Evolutionary conservation across 495 filamentous ascomycete species (phyloP), one percentile per base, ranked within the genome.

Genomic region (Aspergillus heteromorphus): DNA sequence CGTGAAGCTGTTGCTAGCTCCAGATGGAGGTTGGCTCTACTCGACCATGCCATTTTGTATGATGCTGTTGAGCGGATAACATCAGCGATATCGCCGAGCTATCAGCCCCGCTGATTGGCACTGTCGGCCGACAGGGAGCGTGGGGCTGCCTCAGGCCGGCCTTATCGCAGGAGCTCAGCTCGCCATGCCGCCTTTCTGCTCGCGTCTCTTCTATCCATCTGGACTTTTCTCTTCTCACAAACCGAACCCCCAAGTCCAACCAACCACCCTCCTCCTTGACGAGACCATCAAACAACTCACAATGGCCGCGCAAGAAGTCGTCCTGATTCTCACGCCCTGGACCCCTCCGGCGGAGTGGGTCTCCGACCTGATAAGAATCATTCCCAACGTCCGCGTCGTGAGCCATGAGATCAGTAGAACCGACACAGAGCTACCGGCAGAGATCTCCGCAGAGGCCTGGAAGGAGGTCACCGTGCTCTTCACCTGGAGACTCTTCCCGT

Each of bases 401-500:
- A 38, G 13, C 34, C 13, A n/a, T n/a, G 8, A 38, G 5, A 38
- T 38, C 34, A n/a, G n/a, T 1, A 38, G 34, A n/a, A 38, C 4
- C 11, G 34, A 9, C 34, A n/a, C 34, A 4, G 34, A 38, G 34
- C 34, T 38, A 5, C 34, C 34, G 0, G 11, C 34, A 9, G 34
- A 38, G 6, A 38, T 38, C 34, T 38, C 34, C 10, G 11, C 13
- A 14, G 48, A 53, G 27, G 14, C 40, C 4, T 34, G 48, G 48
- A 48, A 17, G 1, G 38, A 14, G 14, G 31, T 29, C 2, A 56
- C 48, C 1, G 18, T 40, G 13, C 40, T 57, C 18, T 38, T 52
- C 45, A 55, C 53, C 8, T 49, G 53, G 45, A 49, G 30, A 16
- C 16, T 20, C 1, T 42, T 41, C 6, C 69, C 73, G 5, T 64